Evolutionary conservation across 352 stramenopile genomes (phyloP), one percentile per base, ranked within the genome.

Genomic region (Globisporangium takayamanum): DNA sequence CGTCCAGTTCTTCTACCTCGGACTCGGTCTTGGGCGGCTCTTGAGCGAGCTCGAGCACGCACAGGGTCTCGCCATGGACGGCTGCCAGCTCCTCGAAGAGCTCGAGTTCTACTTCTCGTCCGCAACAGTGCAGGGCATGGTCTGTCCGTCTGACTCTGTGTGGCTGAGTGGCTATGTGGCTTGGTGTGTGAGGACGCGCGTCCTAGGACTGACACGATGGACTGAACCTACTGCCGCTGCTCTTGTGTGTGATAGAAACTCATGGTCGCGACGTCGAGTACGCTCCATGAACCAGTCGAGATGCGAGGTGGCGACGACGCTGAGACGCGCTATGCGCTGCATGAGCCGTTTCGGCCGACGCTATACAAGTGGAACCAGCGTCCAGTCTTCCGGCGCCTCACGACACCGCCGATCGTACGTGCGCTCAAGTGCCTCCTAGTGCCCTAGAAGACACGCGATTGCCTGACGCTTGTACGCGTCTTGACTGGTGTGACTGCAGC

Each of bases 331-430:
- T 78, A 78, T 50, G 74, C 72, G 10, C 54, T 69, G 11, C 44
- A 75, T 20, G 82, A 92, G 57, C 73, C 84, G 2, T 89, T 90
- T 28, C 68, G 74, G 1, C 77, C 84, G 12, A 76, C 68, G 18
- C 60, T 94, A 53, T 74, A 88, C 72, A 94, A 94, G 59, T 92
- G 84, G 81, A 92, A 94, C 68, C 81, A 94, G 41, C 78, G 80
- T 5, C 75, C 80, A 22, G 80, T 89, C 14, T 94, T 84, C 39
- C 80, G 81, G 0, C 78, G 80, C 2, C 78, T 94, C 16, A 52
- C 88, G 55, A 88, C 82, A 1, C 78, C 81, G 50, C 72, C 81
- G 3, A 87, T 94, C 52, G 84, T 94, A 75, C 22, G 69, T 33
- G 37, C 12, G 11, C 44, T 36, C 30, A 36, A 36, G 30, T 36